A percentile compares a stretch with the other conserved stretches of the same genome.
Evolutionary conservation across 352 stramenopile species (phyloP).

Genomic region (Phytopythium aichiense): DNA sequence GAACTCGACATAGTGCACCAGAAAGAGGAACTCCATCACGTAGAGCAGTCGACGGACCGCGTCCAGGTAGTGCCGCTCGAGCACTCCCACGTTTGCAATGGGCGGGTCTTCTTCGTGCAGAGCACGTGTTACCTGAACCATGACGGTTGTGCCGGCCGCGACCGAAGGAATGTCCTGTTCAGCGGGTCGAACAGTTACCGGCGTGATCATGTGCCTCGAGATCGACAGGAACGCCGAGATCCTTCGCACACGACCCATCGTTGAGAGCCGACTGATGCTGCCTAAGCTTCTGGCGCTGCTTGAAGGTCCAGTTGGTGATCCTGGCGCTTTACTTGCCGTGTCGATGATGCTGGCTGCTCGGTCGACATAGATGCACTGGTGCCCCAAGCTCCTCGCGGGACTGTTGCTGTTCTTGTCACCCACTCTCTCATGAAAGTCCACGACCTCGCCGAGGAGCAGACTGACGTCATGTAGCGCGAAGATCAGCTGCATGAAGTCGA

Average conservation of each 20-base stretch:
- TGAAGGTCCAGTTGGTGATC: neutral
- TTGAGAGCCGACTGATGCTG: neutral
- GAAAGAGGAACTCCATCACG: slow-evolving; percentile 11
- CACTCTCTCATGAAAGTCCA: neutral
- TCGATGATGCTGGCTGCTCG: neutral
- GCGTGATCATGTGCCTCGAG: neutral
- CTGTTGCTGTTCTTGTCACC: neutral
- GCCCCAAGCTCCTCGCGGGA: neutral
- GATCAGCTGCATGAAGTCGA: slow-evolving; percentile 8
- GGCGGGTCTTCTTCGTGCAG: neutral
- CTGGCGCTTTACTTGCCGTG: neutral
- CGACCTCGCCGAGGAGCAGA: neutral
- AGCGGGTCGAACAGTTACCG: neutral
- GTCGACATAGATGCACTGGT: neutral
- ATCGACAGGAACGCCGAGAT: neutral
- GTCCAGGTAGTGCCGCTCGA: neutral
- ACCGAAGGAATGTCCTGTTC: neutral
- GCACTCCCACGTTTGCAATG: neutral
- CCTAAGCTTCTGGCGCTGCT: neutral
- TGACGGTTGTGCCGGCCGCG: neutral
- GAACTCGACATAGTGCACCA: slow-evolving; percentile 15
- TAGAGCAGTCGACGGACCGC: slow-evolving; percentile 10
- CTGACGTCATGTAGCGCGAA: slow-evolving; percentile 12
- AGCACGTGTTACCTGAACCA: neutral
- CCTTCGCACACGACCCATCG: neutral